A percentile compares a stretch with the other conserved stretches of the same genome.
phyloP scores from a whole-genome alignment of 495 filamentous ascomycete genomes.

The Hapsidospora chrysogenum region DNA sequence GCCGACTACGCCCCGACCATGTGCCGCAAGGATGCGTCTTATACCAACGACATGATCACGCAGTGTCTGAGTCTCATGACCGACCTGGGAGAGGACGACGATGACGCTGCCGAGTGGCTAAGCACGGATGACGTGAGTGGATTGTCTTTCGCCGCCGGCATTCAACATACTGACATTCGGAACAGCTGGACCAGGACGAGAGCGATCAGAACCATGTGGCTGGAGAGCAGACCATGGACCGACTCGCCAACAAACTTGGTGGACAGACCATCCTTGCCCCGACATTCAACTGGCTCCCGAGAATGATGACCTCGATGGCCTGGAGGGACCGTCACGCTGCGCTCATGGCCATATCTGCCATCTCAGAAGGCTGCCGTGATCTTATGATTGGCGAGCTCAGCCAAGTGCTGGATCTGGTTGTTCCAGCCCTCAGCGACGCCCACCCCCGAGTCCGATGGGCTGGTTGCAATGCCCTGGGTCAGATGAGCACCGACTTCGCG shows the following conservation, averaged over 20 bases:
- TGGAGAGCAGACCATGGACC: constrained; percentile 97
- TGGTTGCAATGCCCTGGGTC: constrained; percentile 95
- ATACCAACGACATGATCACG: constrained; percentile 91
- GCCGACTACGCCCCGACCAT: constrained; percentile 85
- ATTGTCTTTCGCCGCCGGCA: background rate
- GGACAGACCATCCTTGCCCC: constrained; percentile 72
- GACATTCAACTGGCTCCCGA: constrained; percentile 92
- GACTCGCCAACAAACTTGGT: constrained; percentile 92
- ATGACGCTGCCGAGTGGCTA: constrained; percentile 91
- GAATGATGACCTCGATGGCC: constrained; percentile 88
- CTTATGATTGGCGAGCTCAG: constrained; percentile 89
- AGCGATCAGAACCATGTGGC: constrained; percentile 96
- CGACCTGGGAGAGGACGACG: constrained; percentile 90
- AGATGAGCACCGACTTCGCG: constrained; percentile 99
- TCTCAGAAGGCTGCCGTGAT: constrained; percentile 93
- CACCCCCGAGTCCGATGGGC: constrained; percentile 96
- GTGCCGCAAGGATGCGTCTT: constrained; percentile 83
- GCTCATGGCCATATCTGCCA: constrained; percentile 97
- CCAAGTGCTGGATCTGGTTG: constrained; percentile 83
- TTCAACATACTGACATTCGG: constrained; percentile 1
- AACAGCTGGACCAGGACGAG: constrained; percentile 76
- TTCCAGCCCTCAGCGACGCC: constrained; percentile 78
- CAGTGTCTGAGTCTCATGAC: constrained; percentile 98
- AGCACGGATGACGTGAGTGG: constrained; percentile 68
- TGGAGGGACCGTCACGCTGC: constrained; percentile 97